Percentiles rank a stretch among this genome's conserved stretches.
Evolutionary conservation across 306 rosid genomes (phyloP).

Genomic region (Rubus parviflorus): DNA sequence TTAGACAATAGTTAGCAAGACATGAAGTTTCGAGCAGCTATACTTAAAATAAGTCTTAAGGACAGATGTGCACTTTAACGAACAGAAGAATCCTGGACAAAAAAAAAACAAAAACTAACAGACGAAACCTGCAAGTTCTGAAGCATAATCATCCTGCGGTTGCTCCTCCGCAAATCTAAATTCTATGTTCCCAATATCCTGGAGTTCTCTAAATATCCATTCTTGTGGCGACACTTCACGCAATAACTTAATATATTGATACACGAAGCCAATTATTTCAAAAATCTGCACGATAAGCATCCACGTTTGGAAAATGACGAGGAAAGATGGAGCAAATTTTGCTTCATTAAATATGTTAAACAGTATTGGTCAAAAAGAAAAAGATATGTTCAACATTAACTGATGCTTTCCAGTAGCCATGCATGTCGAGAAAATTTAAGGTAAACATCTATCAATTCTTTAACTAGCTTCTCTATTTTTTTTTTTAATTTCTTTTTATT

Average conservation of each 20-base stretch:
- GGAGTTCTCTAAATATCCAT: slow-evolving; percentile 95
- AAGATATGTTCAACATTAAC: too few relatives aligned
- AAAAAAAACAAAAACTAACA: too few relatives aligned
- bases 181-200: slow-evolving; percentile 84
- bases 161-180: slow-evolving; percentile 94
- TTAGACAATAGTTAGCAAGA: slow-evolving; percentile 24
- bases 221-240: slow-evolving; percentile 70
- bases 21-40: too few relatives aligned
- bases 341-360: slow-evolving; percentile 24
- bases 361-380: too few relatives aligned
- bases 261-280: slow-evolving; percentile 76
- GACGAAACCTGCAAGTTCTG: slow-evolving; percentile 77
- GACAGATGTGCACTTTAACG: too few relatives aligned
- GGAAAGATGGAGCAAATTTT: slow-evolving; percentile 6
- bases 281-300: slow-evolving; percentile 56
- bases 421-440: too few relatives aligned
- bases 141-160: slow-evolving; percentile 94
- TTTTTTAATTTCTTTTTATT: too few relatives aligned
- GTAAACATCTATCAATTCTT: too few relatives aligned
- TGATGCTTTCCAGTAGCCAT: too few relatives aligned
- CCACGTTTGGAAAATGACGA: slow-evolving; percentile 18
- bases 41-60: too few relatives aligned
- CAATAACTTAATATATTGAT: slow-evolving; percentile 80
- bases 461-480: too few relatives aligned
- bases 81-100: too few relatives aligned